These are phyloP conservation scores for Fraxinus dipetala DNA, from an alignment of 305 asterid species.

Conservation along the genomic window DNA sequence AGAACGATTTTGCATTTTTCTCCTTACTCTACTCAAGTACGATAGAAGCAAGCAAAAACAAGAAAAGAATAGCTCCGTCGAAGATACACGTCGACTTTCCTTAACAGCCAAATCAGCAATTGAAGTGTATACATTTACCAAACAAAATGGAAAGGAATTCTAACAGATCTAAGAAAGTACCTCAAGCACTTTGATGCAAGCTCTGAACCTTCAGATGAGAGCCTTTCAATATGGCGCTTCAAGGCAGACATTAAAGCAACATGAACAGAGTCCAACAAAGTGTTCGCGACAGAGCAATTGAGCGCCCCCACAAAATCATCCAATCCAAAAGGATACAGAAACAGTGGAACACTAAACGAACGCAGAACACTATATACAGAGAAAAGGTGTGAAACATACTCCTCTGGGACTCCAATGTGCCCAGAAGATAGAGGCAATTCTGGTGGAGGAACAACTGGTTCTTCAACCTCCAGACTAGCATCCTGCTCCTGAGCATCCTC, in stretches of 20 bases:
- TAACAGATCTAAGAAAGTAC: slow-evolving; percentile 38
- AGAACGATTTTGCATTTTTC: slow-evolving; percentile 16
- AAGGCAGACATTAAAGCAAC: slow-evolving; percentile 72
- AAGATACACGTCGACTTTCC: slow-evolving; percentile 4
- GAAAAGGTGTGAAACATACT: slow-evolving; percentile 66
- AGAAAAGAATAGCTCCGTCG: background rate
- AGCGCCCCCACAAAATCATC: slow-evolving; percentile 98
- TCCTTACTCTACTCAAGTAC: slow-evolving; percentile 12
- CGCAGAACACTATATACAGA: slow-evolving; percentile 81
- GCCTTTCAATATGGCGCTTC: slow-evolving; percentile 68
- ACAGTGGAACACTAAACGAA: slow-evolving; percentile 71
- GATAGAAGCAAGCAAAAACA: slow-evolving; percentile 13
- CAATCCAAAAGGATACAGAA: slow-evolving; percentile 77
- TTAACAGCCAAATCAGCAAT: background rate
- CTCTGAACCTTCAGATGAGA: slow-evolving; percentile 65
- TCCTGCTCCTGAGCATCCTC: slow-evolving; percentile 48
- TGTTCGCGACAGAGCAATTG: slow-evolving; percentile 64
- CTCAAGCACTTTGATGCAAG: slow-evolving; percentile 71
- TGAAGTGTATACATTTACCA: background rate
- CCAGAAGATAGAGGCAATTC: slow-evolving; percentile 90
- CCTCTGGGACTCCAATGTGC: slow-evolving; percentile 75
- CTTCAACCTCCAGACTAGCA: slow-evolving; percentile 39
- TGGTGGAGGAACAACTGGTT: slow-evolving; percentile 58
- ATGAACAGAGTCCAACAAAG: slow-evolving; percentile 84
- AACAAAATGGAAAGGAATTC: background rate